These are phyloP conservation scores for Olyra latifolia DNA, from an alignment of 176 grass and related monocot species.

Conservation along the genomic window DNA sequence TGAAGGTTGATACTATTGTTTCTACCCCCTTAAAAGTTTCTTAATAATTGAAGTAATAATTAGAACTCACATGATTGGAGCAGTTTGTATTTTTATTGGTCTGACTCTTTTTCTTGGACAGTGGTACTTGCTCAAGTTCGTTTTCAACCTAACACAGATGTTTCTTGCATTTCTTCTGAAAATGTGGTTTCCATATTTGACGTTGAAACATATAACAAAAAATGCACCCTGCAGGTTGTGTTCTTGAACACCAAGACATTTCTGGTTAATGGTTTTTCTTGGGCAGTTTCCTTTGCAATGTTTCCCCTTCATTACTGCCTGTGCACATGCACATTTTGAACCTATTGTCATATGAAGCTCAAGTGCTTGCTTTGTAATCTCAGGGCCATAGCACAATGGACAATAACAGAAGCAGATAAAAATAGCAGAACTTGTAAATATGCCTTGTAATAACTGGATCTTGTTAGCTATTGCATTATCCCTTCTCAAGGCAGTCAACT, in stretches of 20 bases:
- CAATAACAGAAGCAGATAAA: no score
- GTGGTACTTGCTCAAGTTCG: conserved; percentile 87
- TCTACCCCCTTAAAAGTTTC: not conserved
- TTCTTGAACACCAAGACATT: conserved; percentile 2
- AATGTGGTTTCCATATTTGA: conserved; percentile 79
- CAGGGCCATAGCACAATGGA: conserved; percentile 74
- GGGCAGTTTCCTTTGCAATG: not conserved
- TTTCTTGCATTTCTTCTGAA: conserved; percentile 76
- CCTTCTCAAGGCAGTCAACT: no score
- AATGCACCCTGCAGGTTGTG: no score
- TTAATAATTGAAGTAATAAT: no score
- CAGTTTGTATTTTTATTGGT: not conserved
- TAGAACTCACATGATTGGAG: no score
- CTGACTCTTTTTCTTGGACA: conserved; percentile 40
- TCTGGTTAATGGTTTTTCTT: not conserved
- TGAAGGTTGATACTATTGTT: conserved; percentile 55
- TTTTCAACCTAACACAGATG: conserved; percentile 81
- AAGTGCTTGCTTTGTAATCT: conserved; percentile 37
- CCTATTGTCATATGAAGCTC: not conserved
- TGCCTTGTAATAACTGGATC: no score
- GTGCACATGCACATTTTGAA: not conserved
- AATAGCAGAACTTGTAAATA: no score
- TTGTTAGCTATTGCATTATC: no score
- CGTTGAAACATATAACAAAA: conserved; percentile 72
- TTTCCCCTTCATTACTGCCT: not conserved